Evolutionary conservation across 169 alveolate species (phyloP), one percentile per base, ranked within the genome.

Genomic region (Theileria annulata): DNA sequence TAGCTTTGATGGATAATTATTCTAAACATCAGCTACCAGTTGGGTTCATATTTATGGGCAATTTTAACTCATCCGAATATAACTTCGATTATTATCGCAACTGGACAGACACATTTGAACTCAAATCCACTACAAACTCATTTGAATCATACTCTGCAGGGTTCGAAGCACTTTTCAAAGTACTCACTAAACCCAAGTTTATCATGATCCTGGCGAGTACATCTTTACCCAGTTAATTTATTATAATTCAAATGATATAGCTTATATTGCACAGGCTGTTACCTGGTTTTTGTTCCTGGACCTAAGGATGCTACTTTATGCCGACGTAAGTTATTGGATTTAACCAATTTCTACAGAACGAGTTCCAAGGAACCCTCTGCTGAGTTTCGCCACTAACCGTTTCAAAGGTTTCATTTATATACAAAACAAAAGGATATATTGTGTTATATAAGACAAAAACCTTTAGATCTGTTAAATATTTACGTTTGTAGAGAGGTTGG

Each of bases 1-100:
- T 42, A 77, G 88, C 88, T 10, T 87, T 75, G 10, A 77, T 81
- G 73, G 79, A 33, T 9, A 74, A 60, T 58, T 81, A 81, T 64
- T 76, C 66, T 21, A 15, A 71, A 3, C 81, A 89, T 37, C 88
- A 79, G 30, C 66, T 89, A 42, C 94, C 94, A 5, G 63, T 71
- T 6, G 94, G 94, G 0, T 86, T 89, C 66, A 76, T 89, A 28
- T 73, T 89, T 28, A 89, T 89, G 94, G 94, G 94, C 0, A 87
- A 89, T 67, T 89, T 89, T 69, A 76, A 25, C 23, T 83, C 90
- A 59, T 25, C 33, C n/a, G 85, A 13, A 10, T 83, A 68, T 63
- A 58, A 80, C 78, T 47, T 71, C 33, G 77, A 70, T 2, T 23
- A 19, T 4, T 73, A 70, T 31, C 77, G 51, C 54, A 70, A 37